Conservation (phyloP, 1,284 basidiomycete species). For the Polyporus tsugae region DNA sequence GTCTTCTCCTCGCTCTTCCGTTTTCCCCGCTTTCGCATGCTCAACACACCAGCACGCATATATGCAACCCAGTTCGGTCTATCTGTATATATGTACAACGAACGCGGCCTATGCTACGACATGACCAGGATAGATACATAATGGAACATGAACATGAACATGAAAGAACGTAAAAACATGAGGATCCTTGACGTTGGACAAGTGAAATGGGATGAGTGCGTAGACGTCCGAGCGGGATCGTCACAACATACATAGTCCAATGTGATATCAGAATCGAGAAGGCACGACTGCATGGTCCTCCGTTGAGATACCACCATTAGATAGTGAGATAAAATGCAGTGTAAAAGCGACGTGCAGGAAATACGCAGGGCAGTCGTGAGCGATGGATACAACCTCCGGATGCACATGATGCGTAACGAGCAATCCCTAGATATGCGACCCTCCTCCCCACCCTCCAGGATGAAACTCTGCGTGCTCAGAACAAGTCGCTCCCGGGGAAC, state of each 20-base stretch:
- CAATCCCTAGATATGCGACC: neutral
- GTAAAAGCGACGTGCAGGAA: neutral
- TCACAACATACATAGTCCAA: slow-evolving; percentile 1
- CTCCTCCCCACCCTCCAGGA: neutral
- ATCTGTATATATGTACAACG: slow-evolving; percentile 30
- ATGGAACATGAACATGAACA: slow-evolving; percentile 12
- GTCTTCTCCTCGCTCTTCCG: neutral
- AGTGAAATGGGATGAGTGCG: neutral
- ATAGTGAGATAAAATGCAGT: slow-evolving; percentile 22
- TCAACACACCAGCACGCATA: neutral
- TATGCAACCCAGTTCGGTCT: slow-evolving; percentile 4
- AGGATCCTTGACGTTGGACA: slow-evolving; percentile 8
- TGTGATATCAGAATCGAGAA: slow-evolving; percentile 1
- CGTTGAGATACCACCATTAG: slow-evolving; percentile 15
- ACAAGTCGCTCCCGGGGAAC: slow-evolving; percentile 65
- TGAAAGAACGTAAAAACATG: slow-evolving; percentile 7
- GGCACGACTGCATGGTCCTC: slow-evolving; percentile 8
- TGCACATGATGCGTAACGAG: neutral
- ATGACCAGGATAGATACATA: slow-evolving; percentile 24
- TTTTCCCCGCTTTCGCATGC: neutral
- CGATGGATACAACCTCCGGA: neutral
- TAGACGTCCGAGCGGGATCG: slow-evolving; percentile 9
- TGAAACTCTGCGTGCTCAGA: slow-evolving; percentile 41
- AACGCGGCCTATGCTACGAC: slow-evolving; percentile 28
- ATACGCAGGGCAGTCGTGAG: neutral